These are phyloP conservation scores for Monilinia polystroma DNA, from an alignment of 2,329 filamentous ascomycete species.

Conservation along the genomic window DNA sequence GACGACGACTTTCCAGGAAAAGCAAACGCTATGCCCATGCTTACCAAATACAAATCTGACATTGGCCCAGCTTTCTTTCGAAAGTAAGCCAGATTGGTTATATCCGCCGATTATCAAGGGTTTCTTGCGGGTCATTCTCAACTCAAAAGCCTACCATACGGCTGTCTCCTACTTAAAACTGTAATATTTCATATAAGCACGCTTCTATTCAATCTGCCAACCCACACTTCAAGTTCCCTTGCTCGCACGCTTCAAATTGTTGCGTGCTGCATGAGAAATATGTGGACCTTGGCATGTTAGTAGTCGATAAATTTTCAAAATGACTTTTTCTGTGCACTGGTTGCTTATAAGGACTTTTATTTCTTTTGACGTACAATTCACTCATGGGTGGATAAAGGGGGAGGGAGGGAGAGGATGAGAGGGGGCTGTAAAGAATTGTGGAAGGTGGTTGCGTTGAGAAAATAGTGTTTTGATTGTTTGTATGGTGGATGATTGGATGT, in stretches of 20 bases:
- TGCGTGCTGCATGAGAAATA: background rate
- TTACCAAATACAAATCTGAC: background rate
- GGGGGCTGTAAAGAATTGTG: background rate
- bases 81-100: background rate
- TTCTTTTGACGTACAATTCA: background rate
- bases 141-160: background rate
- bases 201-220: background rate
- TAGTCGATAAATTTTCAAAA: background rate
- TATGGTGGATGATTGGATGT: background rate
- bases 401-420: too few species aligned
- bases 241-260: background rate
- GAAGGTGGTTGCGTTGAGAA: background rate
- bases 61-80: slow-evolving; percentile 4
- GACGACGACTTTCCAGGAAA: slow-evolving; percentile 2
- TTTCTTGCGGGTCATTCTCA: background rate
- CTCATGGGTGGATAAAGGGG: background rate
- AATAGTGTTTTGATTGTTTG: background rate
- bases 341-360: background rate
- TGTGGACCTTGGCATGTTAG: background rate
- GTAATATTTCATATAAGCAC: background rate
- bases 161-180: background rate
- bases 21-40: background rate
- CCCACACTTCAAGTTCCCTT: background rate
- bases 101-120: too few species aligned
- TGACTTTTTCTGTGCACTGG: background rate